Percentiles rank a stretch among this genome's conserved stretches.
phyloP scores from a whole-genome alignment of 371 early-diverging fungal genomes.

The Syncephalastrum contaminatum region DNA sequence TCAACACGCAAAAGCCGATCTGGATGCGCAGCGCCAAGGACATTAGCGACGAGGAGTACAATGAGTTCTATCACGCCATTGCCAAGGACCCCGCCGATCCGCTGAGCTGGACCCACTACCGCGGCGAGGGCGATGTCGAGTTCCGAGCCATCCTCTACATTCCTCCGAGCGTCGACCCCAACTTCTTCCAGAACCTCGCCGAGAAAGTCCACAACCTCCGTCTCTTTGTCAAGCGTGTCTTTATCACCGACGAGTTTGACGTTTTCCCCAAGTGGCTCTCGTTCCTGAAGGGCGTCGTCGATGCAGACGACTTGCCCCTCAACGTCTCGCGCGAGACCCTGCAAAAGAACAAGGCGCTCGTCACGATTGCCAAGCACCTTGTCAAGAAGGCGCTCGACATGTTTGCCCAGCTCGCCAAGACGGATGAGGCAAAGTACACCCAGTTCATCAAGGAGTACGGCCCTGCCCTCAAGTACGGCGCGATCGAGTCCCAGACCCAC shows the following conservation, averaged over 20 bases:
- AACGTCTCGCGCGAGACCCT: conserved; percentile 96
- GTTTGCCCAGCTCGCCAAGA: conserved; percentile 68
- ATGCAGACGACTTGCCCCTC: conserved; percentile 92
- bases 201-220: conserved; percentile 68
- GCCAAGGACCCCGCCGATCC: conserved; percentile 66
- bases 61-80: conserved; percentile 82
- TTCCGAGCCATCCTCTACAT: conserved; percentile 86
- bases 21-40: conserved; percentile 88
- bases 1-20: conserved; percentile 87
- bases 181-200: conserved; percentile 67
- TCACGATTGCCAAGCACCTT: conserved; percentile 81
- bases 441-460: conserved; percentile 78
- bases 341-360: conserved; percentile 80
- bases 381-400: conserved; percentile 88
- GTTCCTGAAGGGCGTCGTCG: conserved; percentile 84
- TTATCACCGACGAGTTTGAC: conserved; percentile 91
- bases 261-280: conserved; percentile 73
- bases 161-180: conserved; percentile 69
- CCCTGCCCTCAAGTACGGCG: conserved; percentile 78
- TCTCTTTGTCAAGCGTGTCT: conserved; percentile 92
- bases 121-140: conserved; percentile 88
- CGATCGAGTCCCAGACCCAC: conserved; percentile 72
- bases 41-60: conserved; percentile 77
- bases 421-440: conserved; percentile 72
- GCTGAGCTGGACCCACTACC: conserved; percentile 73